phyloP scores from a whole-genome alignment of 2,329 filamentous ascomycete genomes.

The Peltaster fructicola region DNA sequence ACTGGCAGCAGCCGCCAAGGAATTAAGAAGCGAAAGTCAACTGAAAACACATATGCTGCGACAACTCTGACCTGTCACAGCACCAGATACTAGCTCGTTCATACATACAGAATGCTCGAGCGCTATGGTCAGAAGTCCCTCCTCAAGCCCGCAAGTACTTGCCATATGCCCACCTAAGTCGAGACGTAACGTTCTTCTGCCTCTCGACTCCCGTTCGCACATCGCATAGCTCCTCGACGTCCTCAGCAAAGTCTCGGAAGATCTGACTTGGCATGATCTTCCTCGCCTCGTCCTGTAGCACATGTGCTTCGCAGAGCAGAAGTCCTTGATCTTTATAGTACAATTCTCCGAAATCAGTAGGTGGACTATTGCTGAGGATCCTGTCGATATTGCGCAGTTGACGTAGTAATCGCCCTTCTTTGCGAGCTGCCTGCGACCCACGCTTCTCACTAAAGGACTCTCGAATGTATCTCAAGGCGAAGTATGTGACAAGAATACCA shows the following conservation, averaged over 20 bases:
- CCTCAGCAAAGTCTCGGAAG: slow-evolving; percentile 71
- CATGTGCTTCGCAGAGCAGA: slow-evolving; percentile 75
- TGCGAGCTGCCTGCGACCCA: slow-evolving; percentile 46
- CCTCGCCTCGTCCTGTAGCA: slow-evolving; percentile 52
- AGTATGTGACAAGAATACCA: slow-evolving; percentile 71
- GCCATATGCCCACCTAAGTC: slow-evolving; percentile 80
- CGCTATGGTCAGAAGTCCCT: too few relatives aligned
- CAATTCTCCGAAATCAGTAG: slow-evolving; percentile 55
- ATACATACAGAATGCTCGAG: too few relatives aligned
- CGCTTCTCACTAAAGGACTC: slow-evolving; percentile 51
- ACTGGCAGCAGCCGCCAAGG: too few relatives aligned
- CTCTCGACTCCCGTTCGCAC: slow-evolving; percentile 56
- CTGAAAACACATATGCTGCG: too few relatives aligned
- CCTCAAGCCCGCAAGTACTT: slow-evolving; percentile 48
- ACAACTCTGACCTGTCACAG: too few relatives aligned
- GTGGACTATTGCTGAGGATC: slow-evolving; percentile 30
- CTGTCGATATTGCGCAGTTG: slow-evolving; percentile 79
- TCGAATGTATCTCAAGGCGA: slow-evolving; percentile 53
- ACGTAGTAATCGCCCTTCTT: slow-evolving; percentile 53
- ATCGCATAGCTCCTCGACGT: slow-evolving; percentile 71
- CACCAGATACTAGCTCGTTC: too few relatives aligned
- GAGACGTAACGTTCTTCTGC: slow-evolving; percentile 61
- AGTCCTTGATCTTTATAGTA: slow-evolving; percentile 87
- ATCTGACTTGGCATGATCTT: slow-evolving; percentile 55
- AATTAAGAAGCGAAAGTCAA: too few relatives aligned